Conservation (phyloP, 2,329 filamentous ascomycete genomes). For the Beauveria rudraprayagi region DNA sequence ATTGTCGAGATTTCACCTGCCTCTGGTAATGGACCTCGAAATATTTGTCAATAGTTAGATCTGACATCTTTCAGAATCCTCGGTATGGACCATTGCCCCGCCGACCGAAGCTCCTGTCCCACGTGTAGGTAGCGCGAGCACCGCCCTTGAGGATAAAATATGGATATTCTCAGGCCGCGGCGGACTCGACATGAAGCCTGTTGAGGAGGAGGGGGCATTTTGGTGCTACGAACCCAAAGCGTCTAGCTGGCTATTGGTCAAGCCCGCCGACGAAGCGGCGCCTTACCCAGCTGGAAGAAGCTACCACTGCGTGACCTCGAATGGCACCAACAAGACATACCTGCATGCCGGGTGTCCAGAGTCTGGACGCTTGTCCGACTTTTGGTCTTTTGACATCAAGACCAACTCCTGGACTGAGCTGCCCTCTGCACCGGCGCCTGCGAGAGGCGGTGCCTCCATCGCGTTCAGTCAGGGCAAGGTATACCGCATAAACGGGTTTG, state of each 20-base stretch:
- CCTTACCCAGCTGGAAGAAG: conserved; percentile 41
- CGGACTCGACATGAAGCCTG: conserved; percentile 48
- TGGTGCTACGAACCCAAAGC: conserved; percentile 43
- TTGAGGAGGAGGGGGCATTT: conserved; percentile 49
- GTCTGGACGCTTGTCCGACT: conserved; percentile 46
- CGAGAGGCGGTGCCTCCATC: conserved; percentile 40
- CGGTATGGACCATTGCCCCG: conserved; percentile 15
- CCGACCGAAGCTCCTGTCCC: conserved; percentile 33
- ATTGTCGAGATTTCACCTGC: conserved; percentile 23
- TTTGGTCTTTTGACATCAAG: conserved; percentile 50
- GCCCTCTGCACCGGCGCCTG: conserved; percentile 43
- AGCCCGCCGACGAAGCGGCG: conserved; percentile 27
- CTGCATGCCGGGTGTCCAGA: conserved; percentile 55
- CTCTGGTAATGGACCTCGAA: background rate
- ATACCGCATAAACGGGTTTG: conserved; percentile 58
- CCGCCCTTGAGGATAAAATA: conserved; percentile 36
- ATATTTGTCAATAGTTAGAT: background rate
- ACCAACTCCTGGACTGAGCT: conserved; percentile 42
- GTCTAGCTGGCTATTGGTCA: conserved; percentile 37
- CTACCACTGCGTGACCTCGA: conserved; percentile 45
- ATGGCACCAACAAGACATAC: conserved; percentile 37
- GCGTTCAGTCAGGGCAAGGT: conserved; percentile 27
- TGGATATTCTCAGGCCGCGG: conserved; percentile 58
- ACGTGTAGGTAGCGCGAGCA: conserved; percentile 47
- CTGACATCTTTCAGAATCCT: background rate